A percentile compares a stretch with the other conserved stretches of the same genome.
Evolutionary conservation across 192 early-diverging fungal species (phyloP).

Genomic region (Thamnidium elegans): DNA sequence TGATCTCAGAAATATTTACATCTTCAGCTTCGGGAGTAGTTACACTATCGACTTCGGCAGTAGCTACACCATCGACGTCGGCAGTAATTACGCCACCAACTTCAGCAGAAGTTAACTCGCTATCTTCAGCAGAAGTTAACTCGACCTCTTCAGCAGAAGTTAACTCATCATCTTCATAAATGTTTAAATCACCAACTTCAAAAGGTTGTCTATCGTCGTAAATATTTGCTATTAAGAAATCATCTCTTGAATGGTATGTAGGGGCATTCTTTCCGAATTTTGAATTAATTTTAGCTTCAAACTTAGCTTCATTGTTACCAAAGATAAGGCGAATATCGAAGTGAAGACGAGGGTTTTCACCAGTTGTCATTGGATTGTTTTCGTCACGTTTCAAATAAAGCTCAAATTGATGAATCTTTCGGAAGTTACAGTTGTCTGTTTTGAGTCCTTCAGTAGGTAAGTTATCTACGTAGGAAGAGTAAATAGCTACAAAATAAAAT

Average conservation of each 20-base stretch:
- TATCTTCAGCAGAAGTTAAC: too few relatives aligned
- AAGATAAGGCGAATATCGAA: not conserved
- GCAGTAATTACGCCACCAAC: too few relatives aligned
- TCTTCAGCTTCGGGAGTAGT: too few relatives aligned
- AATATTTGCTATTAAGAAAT: not conserved
- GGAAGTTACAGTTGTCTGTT: not conserved
- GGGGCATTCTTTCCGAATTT: not conserved
- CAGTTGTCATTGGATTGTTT: not conserved
- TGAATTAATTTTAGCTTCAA: not conserved
- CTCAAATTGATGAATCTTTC: slow-evolving; percentile 18
- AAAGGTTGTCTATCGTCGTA: not conserved
- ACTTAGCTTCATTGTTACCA: not conserved
- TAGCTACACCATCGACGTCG: too few relatives aligned
- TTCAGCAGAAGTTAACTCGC: too few relatives aligned
- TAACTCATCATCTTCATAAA: too few relatives aligned
- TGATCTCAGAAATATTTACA: too few relatives aligned
- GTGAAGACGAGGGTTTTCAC: not conserved
- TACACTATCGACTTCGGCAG: too few relatives aligned
- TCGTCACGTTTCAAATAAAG: not conserved
- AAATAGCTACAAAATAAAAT: not conserved
- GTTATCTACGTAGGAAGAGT: not conserved
- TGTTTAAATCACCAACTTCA: too few relatives aligned
- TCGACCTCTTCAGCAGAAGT: too few relatives aligned
- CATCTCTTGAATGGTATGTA: slow-evolving; percentile 1
- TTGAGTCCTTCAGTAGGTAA: not conserved